Evolutionary conservation across 176 grass and related monocot species (phyloP).

Genomic region (Cenchrus americanus): DNA sequence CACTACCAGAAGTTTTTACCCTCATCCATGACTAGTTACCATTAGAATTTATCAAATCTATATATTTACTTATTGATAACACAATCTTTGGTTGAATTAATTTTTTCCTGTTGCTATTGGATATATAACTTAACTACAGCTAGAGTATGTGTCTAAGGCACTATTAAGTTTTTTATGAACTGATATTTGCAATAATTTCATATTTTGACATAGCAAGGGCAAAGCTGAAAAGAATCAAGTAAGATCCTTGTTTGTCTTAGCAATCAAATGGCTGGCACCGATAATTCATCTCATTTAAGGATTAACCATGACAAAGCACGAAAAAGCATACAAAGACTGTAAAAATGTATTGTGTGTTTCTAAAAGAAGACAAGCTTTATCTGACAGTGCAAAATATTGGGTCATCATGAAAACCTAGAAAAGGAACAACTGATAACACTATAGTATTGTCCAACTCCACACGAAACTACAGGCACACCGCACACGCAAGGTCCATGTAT

Average conservation of each 20-base stretch:
- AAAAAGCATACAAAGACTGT: background rate
- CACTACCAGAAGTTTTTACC: background rate
- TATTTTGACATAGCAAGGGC: slow-evolving; percentile 74
- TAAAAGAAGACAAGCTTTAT: background rate
- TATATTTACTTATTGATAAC: slow-evolving; percentile 19
- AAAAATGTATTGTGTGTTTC: no score
- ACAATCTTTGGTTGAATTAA: slow-evolving; percentile 26
- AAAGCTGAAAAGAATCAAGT: slow-evolving; percentile 90
- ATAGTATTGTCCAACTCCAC: background rate
- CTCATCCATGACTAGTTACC: slow-evolving; percentile 3
- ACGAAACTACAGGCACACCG: background rate
- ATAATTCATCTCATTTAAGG: background rate
- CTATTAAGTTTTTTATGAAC: slow-evolving; percentile 27
- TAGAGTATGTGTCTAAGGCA: slow-evolving; percentile 28
- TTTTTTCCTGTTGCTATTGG: slow-evolving; percentile 4
- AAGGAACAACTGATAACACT: background rate
- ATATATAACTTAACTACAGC: background rate
- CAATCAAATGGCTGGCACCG: background rate
- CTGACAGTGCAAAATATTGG: background rate
- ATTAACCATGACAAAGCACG: background rate
- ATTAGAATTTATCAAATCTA: slow-evolving; percentile 8
- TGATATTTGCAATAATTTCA: slow-evolving; percentile 9
- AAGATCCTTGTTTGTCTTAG: background rate
- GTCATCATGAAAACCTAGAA: background rate
- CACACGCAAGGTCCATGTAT: background rate